These are phyloP conservation scores for Barnettozyma sp. DNA, from an alignment of 805 yeast genomes.

Conservation along the genomic window DNA sequence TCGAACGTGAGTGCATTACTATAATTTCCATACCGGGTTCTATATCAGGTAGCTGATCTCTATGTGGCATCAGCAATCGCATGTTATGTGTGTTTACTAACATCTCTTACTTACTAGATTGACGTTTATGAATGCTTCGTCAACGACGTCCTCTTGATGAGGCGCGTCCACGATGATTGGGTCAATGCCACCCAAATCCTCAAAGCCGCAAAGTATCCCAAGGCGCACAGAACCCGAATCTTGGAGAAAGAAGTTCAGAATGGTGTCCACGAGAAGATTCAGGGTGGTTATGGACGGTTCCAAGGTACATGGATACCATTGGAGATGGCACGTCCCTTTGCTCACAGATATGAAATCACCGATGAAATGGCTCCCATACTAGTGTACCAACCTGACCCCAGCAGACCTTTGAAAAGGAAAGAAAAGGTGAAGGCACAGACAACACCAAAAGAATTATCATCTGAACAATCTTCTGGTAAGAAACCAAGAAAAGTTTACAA, in stretches of 20 bases:
- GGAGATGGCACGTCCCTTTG: conserved; percentile 53
- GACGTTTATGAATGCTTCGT: conserved; percentile 26
- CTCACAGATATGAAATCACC: conserved; percentile 42
- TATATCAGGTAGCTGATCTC: too few relatives aligned
- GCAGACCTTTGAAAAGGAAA: conserved; percentile 37
- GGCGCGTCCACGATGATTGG: conserved; percentile 90
- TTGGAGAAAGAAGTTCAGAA: conserved; percentile 68
- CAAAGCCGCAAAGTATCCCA: conserved; percentile 71
- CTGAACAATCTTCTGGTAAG: conserved; percentile 14
- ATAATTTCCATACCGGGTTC: background rate
- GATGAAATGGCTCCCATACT: conserved; percentile 47
- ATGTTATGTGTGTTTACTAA: too few relatives aligned
- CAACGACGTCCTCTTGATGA: conserved; percentile 45
- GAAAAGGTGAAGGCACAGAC: conserved; percentile 22
- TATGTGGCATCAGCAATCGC: too few relatives aligned
- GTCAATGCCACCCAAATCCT: conserved; percentile 81
- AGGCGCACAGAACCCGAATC: conserved; percentile 71
- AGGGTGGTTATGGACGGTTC: conserved; percentile 80
- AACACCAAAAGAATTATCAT: conserved; percentile 12
- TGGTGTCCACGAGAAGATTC: conserved; percentile 66
- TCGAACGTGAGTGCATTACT: conserved; percentile 17
- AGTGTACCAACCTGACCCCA: conserved; percentile 43
- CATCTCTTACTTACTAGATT: conserved; percentile 11
- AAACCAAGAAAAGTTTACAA: conserved; percentile 20
- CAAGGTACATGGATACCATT: conserved; percentile 87